Conservation (phyloP, 805 yeast species). For the Barnettozyma sucrosica region DNA sequence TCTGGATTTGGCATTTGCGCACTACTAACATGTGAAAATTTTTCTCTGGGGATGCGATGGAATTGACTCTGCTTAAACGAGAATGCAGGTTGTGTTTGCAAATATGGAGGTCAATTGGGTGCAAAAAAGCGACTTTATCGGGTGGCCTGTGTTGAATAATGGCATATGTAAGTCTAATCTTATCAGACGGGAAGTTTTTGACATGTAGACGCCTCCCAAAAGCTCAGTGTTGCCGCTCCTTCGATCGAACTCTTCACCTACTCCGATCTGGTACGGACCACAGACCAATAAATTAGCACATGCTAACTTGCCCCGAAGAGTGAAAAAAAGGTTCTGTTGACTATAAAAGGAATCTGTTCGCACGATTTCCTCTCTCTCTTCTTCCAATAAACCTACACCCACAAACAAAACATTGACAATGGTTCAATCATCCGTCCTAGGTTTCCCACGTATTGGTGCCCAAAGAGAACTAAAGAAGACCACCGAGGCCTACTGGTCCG, state of each 20-base stretch:
- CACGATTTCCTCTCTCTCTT: conserved; percentile 1
- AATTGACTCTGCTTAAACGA: conserved; percentile 7
- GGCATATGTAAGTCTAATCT: background rate
- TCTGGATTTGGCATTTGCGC: background rate
- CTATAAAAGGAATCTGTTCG: background rate
- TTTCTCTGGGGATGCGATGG: background rate
- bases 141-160: too few relatives aligned
- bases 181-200: background rate
- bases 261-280: background rate
- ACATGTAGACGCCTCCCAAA: background rate
- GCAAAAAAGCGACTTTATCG: background rate
- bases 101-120: background rate
- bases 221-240: background rate
- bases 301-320: background rate
- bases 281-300: background rate
- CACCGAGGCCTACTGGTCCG: conserved; percentile 98
- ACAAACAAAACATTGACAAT: conserved; percentile 32
- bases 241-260: background rate
- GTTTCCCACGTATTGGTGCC: conserved; percentile 99
- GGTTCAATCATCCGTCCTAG: conserved; percentile 97
- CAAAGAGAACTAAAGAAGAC: conserved; percentile 98
- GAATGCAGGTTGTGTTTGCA: background rate
- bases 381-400: conserved; percentile 1
- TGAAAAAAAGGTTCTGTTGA: background rate
- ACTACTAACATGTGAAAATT: conserved; percentile 6